These are phyloP conservation scores for Echria macrotheca DNA, from an alignment of 495 filamentous ascomycete species.

Conservation along the genomic window DNA sequence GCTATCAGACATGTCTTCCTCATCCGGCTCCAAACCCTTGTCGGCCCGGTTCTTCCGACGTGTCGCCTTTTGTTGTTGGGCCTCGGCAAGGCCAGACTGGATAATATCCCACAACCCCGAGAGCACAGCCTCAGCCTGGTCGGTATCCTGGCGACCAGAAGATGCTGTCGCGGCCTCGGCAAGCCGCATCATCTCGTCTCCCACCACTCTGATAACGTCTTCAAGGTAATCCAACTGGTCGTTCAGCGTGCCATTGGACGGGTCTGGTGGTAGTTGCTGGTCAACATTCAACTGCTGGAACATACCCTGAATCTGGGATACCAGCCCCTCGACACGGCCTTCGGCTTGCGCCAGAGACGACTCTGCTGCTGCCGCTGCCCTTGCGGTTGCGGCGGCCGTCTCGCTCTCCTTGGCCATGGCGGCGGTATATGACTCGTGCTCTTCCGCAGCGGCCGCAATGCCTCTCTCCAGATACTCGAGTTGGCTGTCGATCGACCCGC, in stretches of 20 bases:
- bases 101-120: constrained; percentile 70
- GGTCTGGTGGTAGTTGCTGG: constrained; percentile 23
- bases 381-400: constrained; percentile 7
- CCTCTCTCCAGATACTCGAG: constrained; percentile 38
- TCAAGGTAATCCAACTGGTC: constrained; percentile 41
- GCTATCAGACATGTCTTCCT: constrained; percentile 42
- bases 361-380: constrained; percentile 9
- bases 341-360: constrained; percentile 20
- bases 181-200: constrained; percentile 28
- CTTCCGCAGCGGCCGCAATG: constrained; percentile 24
- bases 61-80: constrained; percentile 46
- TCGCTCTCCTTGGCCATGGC: constrained; percentile 12
- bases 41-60: constrained; percentile 42
- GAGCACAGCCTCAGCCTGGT: constrained; percentile 56
- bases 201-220: constrained; percentile 25
- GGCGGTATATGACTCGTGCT: constrained; percentile 16
- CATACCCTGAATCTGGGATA: constrained; percentile 27
- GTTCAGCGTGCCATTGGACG: constrained; percentile 22
- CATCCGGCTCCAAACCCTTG: constrained; percentile 38
- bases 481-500: constrained; percentile 36
- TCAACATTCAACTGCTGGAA: constrained; percentile 22
- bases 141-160: constrained; percentile 34
- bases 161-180: constrained; percentile 22
- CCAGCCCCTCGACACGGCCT: constrained; percentile 27
- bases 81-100: constrained; percentile 55